A percentile compares a stretch with the other conserved stretches of the same genome.
These are phyloP conservation scores for Cercospora sojina DNA, from an alignment of 2,329 filamentous ascomycete species.

Conservation along the genomic window DNA sequence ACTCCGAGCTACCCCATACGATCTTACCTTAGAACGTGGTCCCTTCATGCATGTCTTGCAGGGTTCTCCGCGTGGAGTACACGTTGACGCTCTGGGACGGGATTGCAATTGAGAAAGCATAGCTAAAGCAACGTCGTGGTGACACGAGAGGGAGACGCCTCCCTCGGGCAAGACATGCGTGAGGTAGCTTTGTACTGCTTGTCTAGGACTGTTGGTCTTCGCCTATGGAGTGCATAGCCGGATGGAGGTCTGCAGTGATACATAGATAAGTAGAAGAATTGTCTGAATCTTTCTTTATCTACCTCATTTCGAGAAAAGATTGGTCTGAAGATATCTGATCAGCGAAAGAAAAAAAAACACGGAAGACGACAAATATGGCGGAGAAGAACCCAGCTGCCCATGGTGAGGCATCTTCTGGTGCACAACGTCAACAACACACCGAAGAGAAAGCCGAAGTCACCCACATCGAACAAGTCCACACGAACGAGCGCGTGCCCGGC, in stretches of 20 bases:
- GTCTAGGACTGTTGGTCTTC: background rate
- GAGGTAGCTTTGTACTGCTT: background rate
- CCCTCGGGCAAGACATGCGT: background rate
- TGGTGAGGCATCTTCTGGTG: background rate
- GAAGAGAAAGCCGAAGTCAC: constrained; percentile 15
- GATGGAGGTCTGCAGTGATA: background rate
- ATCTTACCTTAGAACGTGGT: background rate
- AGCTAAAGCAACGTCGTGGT: background rate
- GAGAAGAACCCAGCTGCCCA: background rate
- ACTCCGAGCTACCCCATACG: background rate
- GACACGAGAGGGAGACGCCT: constrained; percentile 3
- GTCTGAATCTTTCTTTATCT: background rate
- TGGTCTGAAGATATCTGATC: background rate
- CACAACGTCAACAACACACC: too few relatives aligned
- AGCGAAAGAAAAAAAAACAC: background rate
- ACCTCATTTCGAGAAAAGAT: background rate
- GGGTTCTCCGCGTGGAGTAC: constrained; percentile 5
- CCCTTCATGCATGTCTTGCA: background rate
- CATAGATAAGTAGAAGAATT: background rate
- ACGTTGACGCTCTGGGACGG: background rate
- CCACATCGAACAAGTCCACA: constrained; percentile 40
- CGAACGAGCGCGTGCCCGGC: constrained; percentile 39
- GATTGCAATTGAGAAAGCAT: background rate
- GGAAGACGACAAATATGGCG: background rate
- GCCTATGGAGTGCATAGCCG: background rate